These are phyloP conservation scores for Cardamine resedifolia DNA, from an alignment of 345 rosid species.

Conservation along the genomic window DNA sequence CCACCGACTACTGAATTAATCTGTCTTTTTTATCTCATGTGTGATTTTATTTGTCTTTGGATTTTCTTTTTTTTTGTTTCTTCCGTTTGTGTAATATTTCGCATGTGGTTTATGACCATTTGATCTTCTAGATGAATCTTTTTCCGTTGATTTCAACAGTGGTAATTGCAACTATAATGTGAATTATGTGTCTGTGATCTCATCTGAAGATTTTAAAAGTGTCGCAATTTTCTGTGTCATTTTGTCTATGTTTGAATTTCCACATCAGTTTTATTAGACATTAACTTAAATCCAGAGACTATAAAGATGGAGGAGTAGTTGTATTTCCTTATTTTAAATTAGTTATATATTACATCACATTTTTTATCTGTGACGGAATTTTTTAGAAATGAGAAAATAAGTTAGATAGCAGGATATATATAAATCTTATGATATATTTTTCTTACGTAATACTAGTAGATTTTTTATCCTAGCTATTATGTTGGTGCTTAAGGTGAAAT, in stretches of 20 bases:
- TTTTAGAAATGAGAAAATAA: not conserved
- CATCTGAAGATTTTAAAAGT: not conserved
- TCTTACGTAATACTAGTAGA: not conserved
- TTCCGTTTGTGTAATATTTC: conserved; percentile 21
- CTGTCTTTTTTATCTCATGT: conserved; percentile 24
- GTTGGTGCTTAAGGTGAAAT: not conserved
- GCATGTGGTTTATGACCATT: conserved; percentile 26
- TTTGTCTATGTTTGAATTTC: not conserved
- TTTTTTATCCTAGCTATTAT: not conserved
- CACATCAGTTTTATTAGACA: not conserved
- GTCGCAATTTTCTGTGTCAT: not conserved
- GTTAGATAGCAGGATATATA: not conserved
- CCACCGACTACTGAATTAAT: conserved; percentile 66
- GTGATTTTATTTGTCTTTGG: conserved; percentile 23
- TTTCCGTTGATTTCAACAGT: conserved; percentile 16
- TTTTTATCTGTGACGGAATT: not conserved
- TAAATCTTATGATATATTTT: not conserved
- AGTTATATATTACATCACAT: not conserved
- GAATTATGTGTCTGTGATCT: conserved; percentile 5
- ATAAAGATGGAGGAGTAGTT: conserved; percentile 1
- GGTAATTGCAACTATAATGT: conserved; percentile 15
- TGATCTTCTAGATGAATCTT: conserved; percentile 21
- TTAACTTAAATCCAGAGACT: not conserved
- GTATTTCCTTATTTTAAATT: not conserved
- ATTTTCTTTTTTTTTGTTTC: not conserved